phyloP scores from a whole-genome alignment of 495 filamentous ascomycete species.

The Astrothelium subdiscretum region DNA sequence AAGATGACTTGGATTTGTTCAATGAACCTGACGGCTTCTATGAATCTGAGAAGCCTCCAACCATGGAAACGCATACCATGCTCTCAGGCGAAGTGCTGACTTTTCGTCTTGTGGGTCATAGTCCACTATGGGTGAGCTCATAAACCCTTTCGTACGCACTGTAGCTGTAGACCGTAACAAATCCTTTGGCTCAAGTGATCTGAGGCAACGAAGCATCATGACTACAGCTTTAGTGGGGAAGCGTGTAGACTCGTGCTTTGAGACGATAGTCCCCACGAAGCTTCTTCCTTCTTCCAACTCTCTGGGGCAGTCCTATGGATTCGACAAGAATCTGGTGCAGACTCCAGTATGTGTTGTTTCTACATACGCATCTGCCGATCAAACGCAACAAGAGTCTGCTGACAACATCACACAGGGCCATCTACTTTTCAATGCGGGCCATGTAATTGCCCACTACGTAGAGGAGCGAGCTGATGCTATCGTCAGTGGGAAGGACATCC shows the following conservation, averaged over 20 bases:
- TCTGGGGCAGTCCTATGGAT: constrained; percentile 1
- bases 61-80: constrained; percentile 56
- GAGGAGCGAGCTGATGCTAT: constrained; percentile 47
- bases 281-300: background rate
- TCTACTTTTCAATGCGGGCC: constrained; percentile 80
- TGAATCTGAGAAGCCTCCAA: constrained; percentile 55
- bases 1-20: constrained; percentile 47
- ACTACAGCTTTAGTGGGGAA: background rate
- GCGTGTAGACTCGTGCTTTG: constrained; percentile 1
- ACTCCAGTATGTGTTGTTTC: background rate
- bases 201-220: background rate
- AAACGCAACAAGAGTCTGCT: background rate
- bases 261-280: background rate
- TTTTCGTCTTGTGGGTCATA: constrained; percentile 77
- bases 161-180: background rate
- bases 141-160: background rate
- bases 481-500: constrained; percentile 50
- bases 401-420: constrained; percentile 46
- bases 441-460: constrained; percentile 63
- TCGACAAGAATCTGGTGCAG: background rate
- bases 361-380: background rate
- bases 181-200: background rate
- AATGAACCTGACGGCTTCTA: constrained; percentile 69
- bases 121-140: constrained; percentile 62
- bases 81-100: constrained; percentile 52